phyloP scores from a whole-genome alignment of 108 stramenopile species.

The Cylindrotheca fusiformis region DNA sequence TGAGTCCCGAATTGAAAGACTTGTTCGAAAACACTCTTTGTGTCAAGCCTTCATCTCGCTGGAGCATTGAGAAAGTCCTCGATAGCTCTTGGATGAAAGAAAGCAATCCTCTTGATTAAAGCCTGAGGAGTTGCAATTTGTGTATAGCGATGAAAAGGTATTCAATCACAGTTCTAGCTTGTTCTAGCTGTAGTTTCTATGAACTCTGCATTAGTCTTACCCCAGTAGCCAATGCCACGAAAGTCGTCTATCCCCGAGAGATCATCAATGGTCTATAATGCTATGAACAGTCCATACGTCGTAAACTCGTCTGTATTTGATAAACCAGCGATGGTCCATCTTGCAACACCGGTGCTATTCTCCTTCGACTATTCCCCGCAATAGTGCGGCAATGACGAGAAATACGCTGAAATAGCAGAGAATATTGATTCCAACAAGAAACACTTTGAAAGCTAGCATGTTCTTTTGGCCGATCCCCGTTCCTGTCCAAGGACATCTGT shows the following conservation, averaged over 20 bases:
- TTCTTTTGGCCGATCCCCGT: slow-evolving; percentile 78
- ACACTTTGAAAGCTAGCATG: slow-evolving; percentile 76
- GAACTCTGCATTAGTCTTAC: too few relatives aligned
- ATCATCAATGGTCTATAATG: too few relatives aligned
- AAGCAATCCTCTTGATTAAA: too few relatives aligned
- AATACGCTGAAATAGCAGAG: slow-evolving; percentile 83
- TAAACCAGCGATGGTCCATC: neutral
- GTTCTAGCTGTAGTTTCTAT: too few relatives aligned
- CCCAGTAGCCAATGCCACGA: too few relatives aligned
- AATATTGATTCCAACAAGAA: slow-evolving; percentile 80
- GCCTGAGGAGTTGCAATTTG: too few relatives aligned
- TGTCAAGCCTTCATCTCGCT: neutral
- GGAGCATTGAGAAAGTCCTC: neutral
- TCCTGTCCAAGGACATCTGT: slow-evolving; percentile 87
- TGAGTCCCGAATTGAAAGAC: neutral
- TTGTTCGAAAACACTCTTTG: neutral
- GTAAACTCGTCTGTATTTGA: neutral
- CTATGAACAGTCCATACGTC: too few relatives aligned
- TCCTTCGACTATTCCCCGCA: slow-evolving; percentile 31
- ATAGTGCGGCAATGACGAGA: slow-evolving; percentile 55
- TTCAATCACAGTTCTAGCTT: too few relatives aligned
- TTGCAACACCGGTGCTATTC: neutral
- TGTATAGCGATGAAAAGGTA: too few relatives aligned
- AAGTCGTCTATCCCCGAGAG: too few relatives aligned
- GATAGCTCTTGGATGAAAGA: neutral